Evolutionary conservation across 257 asterid species (phyloP).

Genomic region (Thymus quinquecostatus): DNA sequence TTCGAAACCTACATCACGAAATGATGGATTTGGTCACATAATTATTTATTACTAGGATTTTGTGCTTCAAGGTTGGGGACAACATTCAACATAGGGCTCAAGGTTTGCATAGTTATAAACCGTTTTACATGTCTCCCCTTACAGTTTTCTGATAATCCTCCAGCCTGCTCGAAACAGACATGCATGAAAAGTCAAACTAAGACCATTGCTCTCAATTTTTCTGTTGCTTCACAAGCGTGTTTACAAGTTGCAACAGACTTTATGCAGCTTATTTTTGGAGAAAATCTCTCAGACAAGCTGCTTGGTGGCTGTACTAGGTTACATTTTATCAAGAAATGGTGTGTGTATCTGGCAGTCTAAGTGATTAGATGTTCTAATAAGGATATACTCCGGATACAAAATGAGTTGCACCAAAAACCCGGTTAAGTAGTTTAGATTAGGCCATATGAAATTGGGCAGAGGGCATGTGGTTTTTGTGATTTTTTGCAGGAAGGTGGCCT

Average conservation of each 20-base stretch:
- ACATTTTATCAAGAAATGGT: too few relatives aligned
- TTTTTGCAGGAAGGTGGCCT: not conserved
- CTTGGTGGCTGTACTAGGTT: not conserved
- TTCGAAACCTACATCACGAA: not conserved
- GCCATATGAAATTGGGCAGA: not conserved
- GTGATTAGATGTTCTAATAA: not conserved
- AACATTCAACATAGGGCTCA: not conserved
- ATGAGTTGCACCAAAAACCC: not conserved
- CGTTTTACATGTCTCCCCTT: not conserved
- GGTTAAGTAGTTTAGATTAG: not conserved
- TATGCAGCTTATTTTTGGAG: not conserved
- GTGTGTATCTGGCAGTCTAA: not conserved
- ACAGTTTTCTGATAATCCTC: slow-evolving; percentile 1
- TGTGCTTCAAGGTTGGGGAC: not conserved
- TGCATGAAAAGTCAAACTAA: not conserved
- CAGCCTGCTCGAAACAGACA: not conserved
- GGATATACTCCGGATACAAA: not conserved
- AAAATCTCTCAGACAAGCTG: too few relatives aligned
- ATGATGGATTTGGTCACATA: not conserved
- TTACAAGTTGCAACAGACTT: not conserved
- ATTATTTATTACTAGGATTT: not conserved
- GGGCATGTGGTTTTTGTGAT: not conserved
- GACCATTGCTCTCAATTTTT: slow-evolving; percentile 10
- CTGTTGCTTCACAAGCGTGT: not conserved
- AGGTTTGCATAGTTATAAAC: not conserved